Evolutionary conservation across 495 filamentous ascomycete species (phyloP), one percentile per base, ranked within the genome.

Genomic region (Xylaria venustula): DNA sequence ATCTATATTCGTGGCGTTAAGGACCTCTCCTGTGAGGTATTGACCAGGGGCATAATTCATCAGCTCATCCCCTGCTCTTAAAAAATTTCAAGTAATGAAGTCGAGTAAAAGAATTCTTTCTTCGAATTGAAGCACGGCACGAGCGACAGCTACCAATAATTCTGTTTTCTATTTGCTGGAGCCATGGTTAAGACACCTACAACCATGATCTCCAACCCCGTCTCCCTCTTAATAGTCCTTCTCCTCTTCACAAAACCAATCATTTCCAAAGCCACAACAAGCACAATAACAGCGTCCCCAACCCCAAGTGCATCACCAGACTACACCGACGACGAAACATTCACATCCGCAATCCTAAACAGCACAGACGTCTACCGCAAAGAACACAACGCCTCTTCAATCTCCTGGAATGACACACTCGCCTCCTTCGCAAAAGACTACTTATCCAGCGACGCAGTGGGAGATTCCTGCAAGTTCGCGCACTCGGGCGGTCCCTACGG

Each of bases 401-500:
- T 93, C 14, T 59, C 58, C 14, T 95, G 89, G 88, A 92, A 95
- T 73, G 62, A 71, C 3, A 86, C 84, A 0, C 73, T 90, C 8
- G 82, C 81, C 1, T 53, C 70, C 7, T 88, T 82, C 64, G 87
- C 88, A 7, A 54, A 64, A 0, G 9, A 12, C 15, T 76, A 77
- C 62, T 65, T 78, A n/a, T 2, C n/a, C 44, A 12, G 23, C 51
- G 37, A 50, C 41, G 12, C 6, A 30, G 46, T 52, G 4, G 34
- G 44, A 9, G 41, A 12, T 0, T 14, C 36, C 23, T 92, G 88
- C 76, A 53, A 74, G 3, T 90, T 88, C 73, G 65, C 76, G 55
- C 90, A 92, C 63, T 73, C 88, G 76, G 74, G 77, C 59, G 87
- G 89, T 0, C 85, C 87, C 1, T 85, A 87, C 66, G 91, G 91